Evolutionary conservation across 106 monocot genomes (phyloP).

Genomic region (Dendrobium chrysotoxum): DNA sequence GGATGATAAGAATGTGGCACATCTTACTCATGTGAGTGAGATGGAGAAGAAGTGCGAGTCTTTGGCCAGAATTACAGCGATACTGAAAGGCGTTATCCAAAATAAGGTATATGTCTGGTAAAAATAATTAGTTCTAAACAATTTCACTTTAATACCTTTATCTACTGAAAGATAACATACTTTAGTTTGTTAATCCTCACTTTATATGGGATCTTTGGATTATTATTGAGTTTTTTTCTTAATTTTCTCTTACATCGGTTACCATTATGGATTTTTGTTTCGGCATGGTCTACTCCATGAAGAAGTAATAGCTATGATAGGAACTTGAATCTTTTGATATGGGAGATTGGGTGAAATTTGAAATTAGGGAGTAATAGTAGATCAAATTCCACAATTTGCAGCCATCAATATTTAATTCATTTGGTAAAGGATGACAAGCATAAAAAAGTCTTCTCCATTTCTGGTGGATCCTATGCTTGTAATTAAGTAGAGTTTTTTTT

Average conservation of each 20-base stretch:
- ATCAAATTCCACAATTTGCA: background rate
- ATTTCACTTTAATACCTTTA: background rate
- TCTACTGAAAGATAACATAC: background rate
- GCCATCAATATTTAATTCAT: background rate
- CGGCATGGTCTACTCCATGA: background rate
- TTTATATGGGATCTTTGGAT: background rate
- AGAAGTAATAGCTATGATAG: background rate
- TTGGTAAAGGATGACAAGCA: background rate
- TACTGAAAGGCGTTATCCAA: slow-evolving; percentile 93
- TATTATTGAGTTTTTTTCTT: background rate
- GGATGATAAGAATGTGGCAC: slow-evolving; percentile 98
- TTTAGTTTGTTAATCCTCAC: background rate
- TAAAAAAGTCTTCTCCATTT: background rate
- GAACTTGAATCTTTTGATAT: background rate
- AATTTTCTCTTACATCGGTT: background rate
- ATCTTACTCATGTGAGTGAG: slow-evolving; percentile 97
- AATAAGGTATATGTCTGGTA: slow-evolving; percentile 59
- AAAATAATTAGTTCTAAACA: slow-evolving; percentile 1
- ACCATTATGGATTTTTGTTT: background rate
- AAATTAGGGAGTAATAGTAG: background rate
- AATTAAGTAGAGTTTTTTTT: background rate
- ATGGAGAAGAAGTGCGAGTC: slow-evolving; percentile 98
- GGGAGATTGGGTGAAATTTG: background rate
- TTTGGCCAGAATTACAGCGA: slow-evolving; percentile 83
- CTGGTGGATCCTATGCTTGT: background rate